Percentiles rank a stretch among this genome's conserved stretches.
phyloP scores from a whole-genome alignment of 2,329 filamentous ascomycete genomes.

The Sporothrix globosa region DNA sequence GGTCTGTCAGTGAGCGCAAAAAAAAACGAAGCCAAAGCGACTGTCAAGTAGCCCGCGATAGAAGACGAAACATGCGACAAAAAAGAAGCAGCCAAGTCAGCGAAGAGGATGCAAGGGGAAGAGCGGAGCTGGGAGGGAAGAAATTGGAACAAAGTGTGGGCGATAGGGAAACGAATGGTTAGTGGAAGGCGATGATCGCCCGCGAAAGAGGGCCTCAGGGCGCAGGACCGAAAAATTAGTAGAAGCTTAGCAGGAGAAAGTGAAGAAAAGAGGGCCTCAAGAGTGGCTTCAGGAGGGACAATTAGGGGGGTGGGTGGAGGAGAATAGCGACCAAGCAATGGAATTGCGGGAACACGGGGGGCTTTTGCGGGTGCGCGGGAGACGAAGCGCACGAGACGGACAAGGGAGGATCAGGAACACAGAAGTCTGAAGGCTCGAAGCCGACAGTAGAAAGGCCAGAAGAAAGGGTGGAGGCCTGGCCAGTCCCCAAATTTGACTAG shows the following conservation, averaged over 20 bases:
- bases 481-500: constrained; percentile 9
- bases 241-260: neutral
- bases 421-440: neutral
- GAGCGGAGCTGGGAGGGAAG: constrained; percentile 2
- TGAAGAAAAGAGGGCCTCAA: neutral
- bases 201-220: constrained; percentile 15
- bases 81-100: constrained; percentile 2
- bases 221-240: constrained; percentile 8
- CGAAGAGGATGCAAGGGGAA: constrained; percentile 1
- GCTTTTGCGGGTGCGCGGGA: neutral
- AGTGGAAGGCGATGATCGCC: constrained; percentile 26
- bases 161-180: constrained; percentile 15
- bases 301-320: constrained; percentile 20
- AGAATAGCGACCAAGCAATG: neutral
- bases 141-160: constrained; percentile 7
- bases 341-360: constrained; percentile 11
- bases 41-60: neutral
- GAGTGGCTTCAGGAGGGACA: neutral
- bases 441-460: neutral
- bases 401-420: neutral
- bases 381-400: neutral
- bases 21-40: neutral
- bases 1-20: neutral
- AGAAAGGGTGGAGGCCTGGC: constrained; percentile 8
- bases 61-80: constrained; percentile 16